Percentiles rank a stretch among this genome's conserved stretches.
phyloP scores from a whole-genome alignment of 2,329 filamentous ascomycete genomes.

The Trichothecium sympodiale region DNA sequence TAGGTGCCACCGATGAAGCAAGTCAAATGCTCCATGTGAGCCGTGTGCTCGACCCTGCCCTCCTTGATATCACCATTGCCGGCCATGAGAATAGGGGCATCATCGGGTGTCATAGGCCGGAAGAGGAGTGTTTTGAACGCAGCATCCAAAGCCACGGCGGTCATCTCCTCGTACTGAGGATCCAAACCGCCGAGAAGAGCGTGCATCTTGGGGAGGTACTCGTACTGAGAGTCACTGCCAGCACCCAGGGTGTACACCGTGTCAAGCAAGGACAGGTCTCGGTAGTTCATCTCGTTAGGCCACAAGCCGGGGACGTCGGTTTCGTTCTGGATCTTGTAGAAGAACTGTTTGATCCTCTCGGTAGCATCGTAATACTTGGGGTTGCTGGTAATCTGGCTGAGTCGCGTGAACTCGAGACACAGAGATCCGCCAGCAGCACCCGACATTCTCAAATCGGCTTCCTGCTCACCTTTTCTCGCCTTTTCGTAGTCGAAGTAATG shows the following conservation, averaged over 20 bases:
- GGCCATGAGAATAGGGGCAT: slow-evolving; percentile 49
- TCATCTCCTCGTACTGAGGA: slow-evolving; percentile 53
- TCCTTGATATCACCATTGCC: slow-evolving; percentile 25
- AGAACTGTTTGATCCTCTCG: slow-evolving; percentile 58
- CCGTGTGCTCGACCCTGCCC: slow-evolving; percentile 15
- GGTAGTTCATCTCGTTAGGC: slow-evolving; percentile 55
- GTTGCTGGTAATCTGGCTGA: slow-evolving; percentile 63
- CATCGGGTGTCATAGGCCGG: slow-evolving; percentile 51
- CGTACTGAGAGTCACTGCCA: slow-evolving; percentile 40
- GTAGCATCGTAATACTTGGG: slow-evolving; percentile 67
- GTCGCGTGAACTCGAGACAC: slow-evolving; percentile 62
- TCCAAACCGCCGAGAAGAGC: slow-evolving; percentile 54
- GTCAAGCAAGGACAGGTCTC: slow-evolving; percentile 7
- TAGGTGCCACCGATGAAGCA: slow-evolving; percentile 66
- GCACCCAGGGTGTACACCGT: slow-evolving; percentile 30
- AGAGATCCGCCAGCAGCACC: slow-evolving; percentile 50
- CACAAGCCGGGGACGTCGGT: slow-evolving; percentile 64
- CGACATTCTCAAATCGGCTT: slow-evolving; percentile 23
- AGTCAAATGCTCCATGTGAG: slow-evolving; percentile 45
- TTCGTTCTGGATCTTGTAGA: slow-evolving; percentile 52
- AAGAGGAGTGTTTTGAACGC: slow-evolving; percentile 55
- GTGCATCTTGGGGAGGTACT: slow-evolving; percentile 50
- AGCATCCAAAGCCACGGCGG: slow-evolving; percentile 49
- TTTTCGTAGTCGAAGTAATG: slow-evolving; percentile 32
- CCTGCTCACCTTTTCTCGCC: slow-evolving; percentile 25